Evolutionary conservation across 495 filamentous ascomycete genomes (phyloP), one percentile per base, ranked within the genome.

Genomic region (Talaromyces ruber): DNA sequence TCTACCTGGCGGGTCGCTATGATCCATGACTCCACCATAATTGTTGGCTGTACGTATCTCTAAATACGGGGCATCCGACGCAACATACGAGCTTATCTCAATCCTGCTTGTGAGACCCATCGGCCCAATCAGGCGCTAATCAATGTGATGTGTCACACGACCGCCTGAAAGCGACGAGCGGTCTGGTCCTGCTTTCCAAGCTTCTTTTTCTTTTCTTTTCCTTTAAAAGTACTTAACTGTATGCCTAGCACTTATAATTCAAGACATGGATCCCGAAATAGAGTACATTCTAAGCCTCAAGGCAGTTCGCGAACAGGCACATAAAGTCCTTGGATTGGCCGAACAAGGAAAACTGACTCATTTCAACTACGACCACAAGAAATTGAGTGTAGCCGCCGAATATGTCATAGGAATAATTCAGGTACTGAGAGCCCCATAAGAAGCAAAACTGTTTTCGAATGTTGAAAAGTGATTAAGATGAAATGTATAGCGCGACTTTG

Each of bases 401-500:
- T 76, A 70, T 55, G 74, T 77, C 2, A 62, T 67, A 4, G 58
- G 64, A 16, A 69, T 77, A 16, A 76, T 77, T 22, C 64, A 84
- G 82, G 39, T 39, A 39, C 14, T 16, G 34, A 14, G 5, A 3
- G 14, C 34, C n/a, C n/a, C n/a, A n/a, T n/a, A n/a, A n/a, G n/a
- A n/a, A 39, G 34, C 8, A 4, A 2, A 39, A 14, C 8, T 39
- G 29, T 6, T 30, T 2, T 30, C 29, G 3, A 30, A 8, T 4
- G 8, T 39, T 14, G 5, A 2, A 8, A 43, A 43, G 16, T 43
- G 14, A 43, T 7, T 43, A 6, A 43, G 3, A 18, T n/a, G 39
- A 43, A 43, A 34, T 11, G 1, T 34, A 34, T 43, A 43, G 39
- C 73, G 82, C 57, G 82, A 85, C 67, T 84, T 78, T 63, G 81